Evolutionary conservation across 768 basidiomycete species (phyloP).

Genomic region (Podaxis sp.): DNA sequence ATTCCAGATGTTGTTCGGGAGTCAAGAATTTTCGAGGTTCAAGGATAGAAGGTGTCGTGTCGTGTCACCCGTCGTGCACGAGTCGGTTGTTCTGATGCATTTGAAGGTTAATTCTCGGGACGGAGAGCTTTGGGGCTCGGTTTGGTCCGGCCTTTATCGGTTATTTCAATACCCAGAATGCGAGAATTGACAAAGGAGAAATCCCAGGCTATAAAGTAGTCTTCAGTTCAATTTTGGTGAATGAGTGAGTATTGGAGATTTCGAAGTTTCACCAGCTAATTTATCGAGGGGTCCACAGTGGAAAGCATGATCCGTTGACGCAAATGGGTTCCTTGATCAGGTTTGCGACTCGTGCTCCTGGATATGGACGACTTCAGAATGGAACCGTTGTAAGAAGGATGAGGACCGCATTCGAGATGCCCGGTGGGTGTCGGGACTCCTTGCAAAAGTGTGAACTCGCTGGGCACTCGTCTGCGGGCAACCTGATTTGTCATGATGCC

Average conservation of each 20-base stretch:
- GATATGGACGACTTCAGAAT: conserved; percentile 10
- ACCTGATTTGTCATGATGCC: not conserved
- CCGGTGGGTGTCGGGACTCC: conserved; percentile 1
- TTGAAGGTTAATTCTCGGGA: conserved; percentile 7
- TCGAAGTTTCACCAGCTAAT: too few relatives aligned
- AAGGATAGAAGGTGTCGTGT: not conserved
- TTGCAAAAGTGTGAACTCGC: not conserved
- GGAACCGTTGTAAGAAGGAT: conserved; percentile 5
- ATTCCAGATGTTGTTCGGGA: conserved; percentile 5
- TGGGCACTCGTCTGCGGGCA: not conserved
- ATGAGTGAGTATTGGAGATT: not conserved
- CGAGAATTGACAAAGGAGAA: conserved; percentile 7
- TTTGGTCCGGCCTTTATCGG: not conserved
- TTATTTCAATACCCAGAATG: conserved; percentile 1
- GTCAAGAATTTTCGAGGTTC: conserved; percentile 4
- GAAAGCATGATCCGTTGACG: conserved; percentile 5
- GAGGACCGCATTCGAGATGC: not conserved
- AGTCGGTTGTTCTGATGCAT: not conserved
- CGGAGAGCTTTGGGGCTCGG: conserved; percentile 9
- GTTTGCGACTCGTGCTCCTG: conserved; percentile 2
- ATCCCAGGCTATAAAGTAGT: conserved; percentile 2
- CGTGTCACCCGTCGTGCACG: not conserved
- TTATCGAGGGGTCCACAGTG: not conserved
- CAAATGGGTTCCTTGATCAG: conserved; percentile 9
- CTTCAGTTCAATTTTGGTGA: conserved; percentile 5